Base-by-base conservation (phyloP, 192 early-diverging fungal genomes). In the Rhizophlyctis rosea region DNA sequence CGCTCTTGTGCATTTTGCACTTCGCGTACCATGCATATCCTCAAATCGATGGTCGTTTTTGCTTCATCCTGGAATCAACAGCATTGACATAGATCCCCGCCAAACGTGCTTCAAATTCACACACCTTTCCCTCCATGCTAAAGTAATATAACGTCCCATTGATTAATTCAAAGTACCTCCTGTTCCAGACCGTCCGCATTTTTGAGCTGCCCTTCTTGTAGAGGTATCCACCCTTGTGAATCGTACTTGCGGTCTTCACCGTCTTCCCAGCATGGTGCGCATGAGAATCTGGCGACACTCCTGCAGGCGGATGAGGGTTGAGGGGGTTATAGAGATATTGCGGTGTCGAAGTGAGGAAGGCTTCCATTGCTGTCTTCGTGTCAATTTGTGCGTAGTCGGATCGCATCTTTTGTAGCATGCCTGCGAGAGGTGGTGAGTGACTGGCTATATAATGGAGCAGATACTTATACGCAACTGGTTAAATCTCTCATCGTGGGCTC, bases 401-500 rank as follows among this genome's bases (percentile, higher is more conserved):
- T 1, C 64, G 64, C 36, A 47, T 65, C 49, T 65, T 65, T 65
- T 65, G 64, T 4, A 65, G 64, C 0, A 65, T 32, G 23, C 27
- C 64, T 64, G 52, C 32, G 34, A n/a, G 23, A 31, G 47, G 47
- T 31, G n/a, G 31, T 3, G 33, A 47, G 24, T 25, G 16, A 13
- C 32, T 53, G 39, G 47, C 60, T 24, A 32, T 30, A 33, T 33
- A 34, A 18, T 4, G 27, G 23, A 24, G 35, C 44, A 21, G 0
- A 31, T 28, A 50, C 39, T 28, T 57, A 27, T 21, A 33, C 24
- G 31, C 49, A 68, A 77, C 80, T 81, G 30, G 88, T 88, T 28
- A 94, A 77, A 57, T 80, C 76, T 34, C 87, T 82, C 88, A 94
- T 91, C 28, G 82, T 75, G 2, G 90, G 92, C 68, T 94, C 92